Conservation (phyloP, 257 asterid species). For the Nicotiana paniculata region DNA sequence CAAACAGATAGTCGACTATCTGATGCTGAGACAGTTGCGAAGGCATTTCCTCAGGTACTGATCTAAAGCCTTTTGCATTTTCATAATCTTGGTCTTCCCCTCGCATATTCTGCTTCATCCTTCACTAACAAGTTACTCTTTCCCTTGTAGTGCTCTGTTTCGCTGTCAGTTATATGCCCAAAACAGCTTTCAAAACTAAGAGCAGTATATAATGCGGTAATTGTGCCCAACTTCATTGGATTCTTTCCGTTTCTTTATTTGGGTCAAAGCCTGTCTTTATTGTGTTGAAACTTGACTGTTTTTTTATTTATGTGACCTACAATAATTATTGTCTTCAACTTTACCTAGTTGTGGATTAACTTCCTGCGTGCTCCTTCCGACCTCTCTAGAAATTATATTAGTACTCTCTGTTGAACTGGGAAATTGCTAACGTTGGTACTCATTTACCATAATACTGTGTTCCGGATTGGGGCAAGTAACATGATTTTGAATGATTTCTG, state of each 20-base stretch:
- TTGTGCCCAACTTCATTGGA: slow-evolving; percentile 6
- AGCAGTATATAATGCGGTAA: slow-evolving; percentile 79
- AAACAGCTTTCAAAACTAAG: slow-evolving; percentile 84
- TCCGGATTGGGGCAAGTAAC: background rate
- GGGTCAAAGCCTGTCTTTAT: background rate
- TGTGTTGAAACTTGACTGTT: background rate
- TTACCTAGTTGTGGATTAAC: background rate
- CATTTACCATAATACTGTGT: background rate
- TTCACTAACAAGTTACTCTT: background rate
- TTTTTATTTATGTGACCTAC: background rate
- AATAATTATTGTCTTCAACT: background rate
- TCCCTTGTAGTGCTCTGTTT: slow-evolving; percentile 67
- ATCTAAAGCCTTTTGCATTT: background rate
- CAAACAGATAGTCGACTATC: slow-evolving; percentile 54
- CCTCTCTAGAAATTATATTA: background rate
- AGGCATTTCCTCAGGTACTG: slow-evolving; percentile 76
- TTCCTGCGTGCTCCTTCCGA: background rate
- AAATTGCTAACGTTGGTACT: background rate
- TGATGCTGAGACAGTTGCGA: slow-evolving; percentile 88
- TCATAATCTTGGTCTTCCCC: background rate
- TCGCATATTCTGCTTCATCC: background rate
- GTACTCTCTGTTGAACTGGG: background rate
- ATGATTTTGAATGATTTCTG: background rate
- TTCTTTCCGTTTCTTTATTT: background rate
- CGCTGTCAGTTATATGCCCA: slow-evolving; percentile 89